These are phyloP conservation scores for Rhodomyrtus psidioides DNA, from an alignment of 441 rosid genomes.

Conservation along the genomic window DNA sequence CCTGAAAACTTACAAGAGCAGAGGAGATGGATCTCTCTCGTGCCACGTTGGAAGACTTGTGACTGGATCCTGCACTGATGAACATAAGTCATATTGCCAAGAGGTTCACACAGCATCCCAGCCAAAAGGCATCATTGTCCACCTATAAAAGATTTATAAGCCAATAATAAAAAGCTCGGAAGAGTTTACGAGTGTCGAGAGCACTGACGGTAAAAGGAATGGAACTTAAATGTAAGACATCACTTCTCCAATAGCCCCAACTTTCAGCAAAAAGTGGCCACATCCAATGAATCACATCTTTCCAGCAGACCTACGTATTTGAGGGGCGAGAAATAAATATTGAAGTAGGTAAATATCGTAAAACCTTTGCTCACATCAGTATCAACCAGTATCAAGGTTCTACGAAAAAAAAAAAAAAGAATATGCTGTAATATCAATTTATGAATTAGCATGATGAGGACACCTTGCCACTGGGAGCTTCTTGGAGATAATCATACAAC, in stretches of 20 bases:
- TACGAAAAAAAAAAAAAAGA: background rate
- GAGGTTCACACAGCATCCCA: background rate
- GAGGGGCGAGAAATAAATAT: background rate
- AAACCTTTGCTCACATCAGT: background rate
- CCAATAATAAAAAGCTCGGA: background rate
- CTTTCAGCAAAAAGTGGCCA: slow-evolving; percentile 86
- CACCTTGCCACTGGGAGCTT: slow-evolving; percentile 68
- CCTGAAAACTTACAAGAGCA: slow-evolving; percentile 51
- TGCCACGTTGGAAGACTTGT: slow-evolving; percentile 80
- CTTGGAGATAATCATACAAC: slow-evolving; percentile 58
- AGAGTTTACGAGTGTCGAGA: slow-evolving; percentile 1
- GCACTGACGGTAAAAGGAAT: slow-evolving; percentile 73
- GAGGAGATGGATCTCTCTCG: slow-evolving; percentile 52
- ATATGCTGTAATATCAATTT: background rate
- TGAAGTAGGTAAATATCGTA: background rate
- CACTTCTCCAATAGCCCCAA: slow-evolving; percentile 86
- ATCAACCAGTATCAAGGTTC: background rate
- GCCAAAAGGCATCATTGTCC: background rate
- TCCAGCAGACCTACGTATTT: slow-evolving; percentile 62
- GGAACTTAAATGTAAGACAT: slow-evolving; percentile 67
- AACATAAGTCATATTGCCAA: background rate
- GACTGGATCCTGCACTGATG: slow-evolving; percentile 72
- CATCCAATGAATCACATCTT: slow-evolving; percentile 93
- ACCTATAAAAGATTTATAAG: background rate
- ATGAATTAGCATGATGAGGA: background rate